These are phyloP conservation scores for Chamaenerion angustifolium DNA, from an alignment of 345 rosid species.

Conservation along the genomic window DNA sequence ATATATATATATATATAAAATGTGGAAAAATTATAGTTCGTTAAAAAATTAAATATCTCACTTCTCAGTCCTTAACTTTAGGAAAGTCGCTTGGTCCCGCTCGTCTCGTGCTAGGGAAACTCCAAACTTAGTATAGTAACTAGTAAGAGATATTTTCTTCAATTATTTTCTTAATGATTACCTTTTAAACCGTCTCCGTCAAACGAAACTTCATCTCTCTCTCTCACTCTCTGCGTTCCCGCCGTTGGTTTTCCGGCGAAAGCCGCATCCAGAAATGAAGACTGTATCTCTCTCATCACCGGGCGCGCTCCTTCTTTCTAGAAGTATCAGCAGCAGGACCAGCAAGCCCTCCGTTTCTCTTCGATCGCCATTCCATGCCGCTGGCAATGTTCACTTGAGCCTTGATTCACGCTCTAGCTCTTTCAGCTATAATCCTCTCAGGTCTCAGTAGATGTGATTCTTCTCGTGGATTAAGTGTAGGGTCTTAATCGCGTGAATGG, in stretches of 20 bases:
- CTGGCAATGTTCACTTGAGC: slow-evolving; percentile 4
- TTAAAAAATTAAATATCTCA: too few species aligned
- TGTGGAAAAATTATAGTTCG: background rate
- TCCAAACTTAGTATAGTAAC: too few species aligned
- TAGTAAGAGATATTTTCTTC: too few species aligned
- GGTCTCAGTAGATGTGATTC: slow-evolving; percentile 14
- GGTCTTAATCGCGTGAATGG: background rate
- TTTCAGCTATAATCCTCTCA: slow-evolving; percentile 39
- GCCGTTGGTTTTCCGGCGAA: too few species aligned
- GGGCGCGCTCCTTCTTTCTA: slow-evolving; percentile 16
- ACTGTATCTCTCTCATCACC: slow-evolving; percentile 16
- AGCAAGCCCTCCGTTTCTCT: slow-evolving; percentile 10
- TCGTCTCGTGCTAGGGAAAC: too few species aligned
- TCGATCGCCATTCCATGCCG: slow-evolving; percentile 4
- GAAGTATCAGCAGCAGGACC: background rate
- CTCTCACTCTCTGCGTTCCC: too few species aligned
- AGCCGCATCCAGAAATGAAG: background rate
- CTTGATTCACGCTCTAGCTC: slow-evolving; percentile 15
- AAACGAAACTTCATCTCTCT: too few species aligned
- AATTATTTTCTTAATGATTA: too few species aligned
- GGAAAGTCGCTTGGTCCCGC: too few species aligned
- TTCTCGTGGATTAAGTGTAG: background rate
- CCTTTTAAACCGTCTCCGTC: too few species aligned
- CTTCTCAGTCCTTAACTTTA: too few species aligned
- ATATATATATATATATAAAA: too few species aligned